Evolutionary conservation across 2,329 filamentous ascomycete genomes (phyloP).

Genomic region (Magnaporthales sp.): DNA sequence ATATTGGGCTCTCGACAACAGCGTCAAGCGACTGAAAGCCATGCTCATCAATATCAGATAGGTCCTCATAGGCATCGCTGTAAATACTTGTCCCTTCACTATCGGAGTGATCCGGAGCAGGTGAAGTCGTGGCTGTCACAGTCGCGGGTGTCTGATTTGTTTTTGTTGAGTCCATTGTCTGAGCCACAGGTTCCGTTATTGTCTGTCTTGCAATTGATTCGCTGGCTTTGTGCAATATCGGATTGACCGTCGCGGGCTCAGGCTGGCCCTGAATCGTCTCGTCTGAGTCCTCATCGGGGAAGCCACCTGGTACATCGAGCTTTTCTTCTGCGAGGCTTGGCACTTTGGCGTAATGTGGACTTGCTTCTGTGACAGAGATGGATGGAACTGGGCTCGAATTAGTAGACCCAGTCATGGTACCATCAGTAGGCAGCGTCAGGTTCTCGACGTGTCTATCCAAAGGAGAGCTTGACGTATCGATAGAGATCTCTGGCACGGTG

Average conservation of each 20-base stretch:
- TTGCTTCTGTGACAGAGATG: slow-evolving; percentile 34
- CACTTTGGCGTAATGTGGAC: slow-evolving; percentile 16
- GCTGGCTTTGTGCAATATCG: neutral
- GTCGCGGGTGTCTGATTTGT: slow-evolving; percentile 13
- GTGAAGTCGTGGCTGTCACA: slow-evolving; percentile 14
- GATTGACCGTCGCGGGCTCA: neutral
- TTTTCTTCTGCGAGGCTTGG: slow-evolving; percentile 9
- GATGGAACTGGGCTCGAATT: slow-evolving; percentile 24
- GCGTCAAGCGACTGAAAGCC: slow-evolving; percentile 69
- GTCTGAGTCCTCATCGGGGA: slow-evolving; percentile 35
- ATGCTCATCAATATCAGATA: slow-evolving; percentile 53
- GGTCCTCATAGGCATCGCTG: slow-evolving; percentile 69
- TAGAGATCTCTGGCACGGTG: neutral
- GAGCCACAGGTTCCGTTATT: slow-evolving; percentile 15
- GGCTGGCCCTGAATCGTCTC: neutral
- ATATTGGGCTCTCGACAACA: slow-evolving; percentile 50
- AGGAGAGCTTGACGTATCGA: neutral
- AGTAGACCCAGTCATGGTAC: neutral
- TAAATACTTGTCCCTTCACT: slow-evolving; percentile 46
- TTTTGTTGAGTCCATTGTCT: slow-evolving; percentile 10
- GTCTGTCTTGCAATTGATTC: slow-evolving; percentile 7
- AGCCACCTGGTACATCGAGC: slow-evolving; percentile 48
- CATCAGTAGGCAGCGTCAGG: neutral
- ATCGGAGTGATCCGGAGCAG: slow-evolving; percentile 23
- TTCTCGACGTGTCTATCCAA: neutral